A percentile compares a stretch with the other conserved stretches of the same genome.
phyloP scores from a whole-genome alignment of 257 asterid genomes.

The Solanum tarapatanum region DNA sequence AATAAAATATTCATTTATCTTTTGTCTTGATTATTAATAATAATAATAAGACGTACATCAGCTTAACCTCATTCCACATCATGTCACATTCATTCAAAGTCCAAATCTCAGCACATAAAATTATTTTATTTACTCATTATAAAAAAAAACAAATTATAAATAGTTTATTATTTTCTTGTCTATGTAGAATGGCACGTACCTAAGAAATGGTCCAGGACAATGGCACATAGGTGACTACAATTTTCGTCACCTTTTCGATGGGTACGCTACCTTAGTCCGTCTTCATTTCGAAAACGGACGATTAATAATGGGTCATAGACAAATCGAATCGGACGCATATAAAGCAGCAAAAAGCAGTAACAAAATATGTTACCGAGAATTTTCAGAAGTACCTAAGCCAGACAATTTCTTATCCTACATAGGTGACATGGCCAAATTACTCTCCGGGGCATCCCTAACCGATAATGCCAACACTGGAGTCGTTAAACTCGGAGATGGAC shows the following conservation, averaged over 20 bases:
- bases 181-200: constrained; percentile 84
- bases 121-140: too few species aligned
- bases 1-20: neutral
- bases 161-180: neutral
- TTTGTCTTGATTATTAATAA: neutral
- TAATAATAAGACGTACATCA: too few species aligned
- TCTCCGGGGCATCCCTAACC: constrained; percentile 85
- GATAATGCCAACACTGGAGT: constrained; percentile 97
- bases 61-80: neutral
- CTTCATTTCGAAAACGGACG: constrained; percentile 56
- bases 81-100: constrained; percentile 14
- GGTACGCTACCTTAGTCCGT: constrained; percentile 91
- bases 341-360: constrained; percentile 61
- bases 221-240: constrained; percentile 86
- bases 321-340: constrained; percentile 79
- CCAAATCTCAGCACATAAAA: neutral
- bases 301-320: constrained; percentile 78
- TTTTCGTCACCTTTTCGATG: constrained; percentile 95
- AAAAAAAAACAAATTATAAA: too few species aligned
- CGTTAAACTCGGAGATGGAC: constrained; percentile 70
- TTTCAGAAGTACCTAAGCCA: constrained; percentile 74
- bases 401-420: constrained; percentile 62
- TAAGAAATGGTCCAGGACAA: constrained; percentile 89
- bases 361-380: constrained; percentile 75
- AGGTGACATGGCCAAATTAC: constrained; percentile 70